Evolutionary conservation across 106 monocot genomes (phyloP).

Genomic region (Dendrobium huoshanense): DNA sequence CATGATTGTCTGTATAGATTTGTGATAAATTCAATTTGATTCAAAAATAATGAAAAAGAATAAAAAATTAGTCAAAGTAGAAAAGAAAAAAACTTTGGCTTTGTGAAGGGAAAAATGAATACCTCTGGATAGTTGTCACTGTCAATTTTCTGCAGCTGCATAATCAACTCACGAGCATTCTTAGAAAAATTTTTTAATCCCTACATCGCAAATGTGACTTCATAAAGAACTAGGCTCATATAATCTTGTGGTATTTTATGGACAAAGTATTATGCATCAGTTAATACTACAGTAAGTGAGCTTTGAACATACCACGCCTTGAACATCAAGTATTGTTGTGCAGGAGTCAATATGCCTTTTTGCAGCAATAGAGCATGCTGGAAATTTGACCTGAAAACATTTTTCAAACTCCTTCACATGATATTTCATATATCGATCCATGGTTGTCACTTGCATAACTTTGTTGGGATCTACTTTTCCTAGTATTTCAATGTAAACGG

Average conservation of each 20-base stretch:
- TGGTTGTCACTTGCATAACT: conserved; percentile 68
- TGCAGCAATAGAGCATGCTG: conserved; percentile 78
- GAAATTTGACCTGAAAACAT: conserved; percentile 58
- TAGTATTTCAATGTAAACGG: conserved; percentile 70
- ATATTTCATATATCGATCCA: conserved; percentile 68
- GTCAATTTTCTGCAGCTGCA: conserved; percentile 67
- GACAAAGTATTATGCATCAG: background rate
- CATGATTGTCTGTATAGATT: too few relatives aligned
- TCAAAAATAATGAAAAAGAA: background rate
- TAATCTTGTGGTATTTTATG: background rate
- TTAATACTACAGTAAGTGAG: background rate
- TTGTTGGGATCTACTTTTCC: conserved; percentile 71
- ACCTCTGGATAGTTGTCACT: conserved; percentile 85
- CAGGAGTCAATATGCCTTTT: conserved; percentile 77
- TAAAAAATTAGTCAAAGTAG: background rate
- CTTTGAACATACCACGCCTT: conserved; percentile 62
- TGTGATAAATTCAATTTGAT: background rate
- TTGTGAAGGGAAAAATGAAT: background rate
- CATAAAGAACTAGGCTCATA: background rate
- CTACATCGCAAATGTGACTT: conserved; percentile 22
- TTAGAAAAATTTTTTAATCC: conserved; percentile 82
- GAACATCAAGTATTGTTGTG: conserved; percentile 79
- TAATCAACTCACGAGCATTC: conserved; percentile 71
- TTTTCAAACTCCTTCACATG: conserved; percentile 80
- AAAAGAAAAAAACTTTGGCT: background rate